Evolutionary conservation across 1,284 basidiomycete genomes (phyloP).

Genomic region (Ganoderma lucidum): DNA sequence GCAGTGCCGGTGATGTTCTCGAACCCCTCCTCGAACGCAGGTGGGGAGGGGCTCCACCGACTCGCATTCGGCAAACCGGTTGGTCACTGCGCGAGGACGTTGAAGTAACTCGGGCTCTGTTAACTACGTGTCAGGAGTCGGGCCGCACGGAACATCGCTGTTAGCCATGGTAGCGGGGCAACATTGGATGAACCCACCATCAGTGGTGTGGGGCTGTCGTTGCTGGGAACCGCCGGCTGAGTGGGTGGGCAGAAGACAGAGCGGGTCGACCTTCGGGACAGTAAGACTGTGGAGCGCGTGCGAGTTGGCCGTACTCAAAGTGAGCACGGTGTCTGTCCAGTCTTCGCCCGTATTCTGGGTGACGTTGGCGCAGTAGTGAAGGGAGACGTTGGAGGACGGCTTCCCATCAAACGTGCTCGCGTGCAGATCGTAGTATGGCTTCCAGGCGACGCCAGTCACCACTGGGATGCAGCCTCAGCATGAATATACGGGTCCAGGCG

Average conservation of each 20-base stretch:
- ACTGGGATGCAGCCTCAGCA: conserved; percentile 39
- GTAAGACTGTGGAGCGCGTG: conserved; percentile 16
- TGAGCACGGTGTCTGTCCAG: conserved; percentile 50
- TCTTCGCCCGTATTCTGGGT: conserved; percentile 67
- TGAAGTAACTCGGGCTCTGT: too few species aligned
- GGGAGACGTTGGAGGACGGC: conserved; percentile 51
- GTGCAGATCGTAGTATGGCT: conserved; percentile 64
- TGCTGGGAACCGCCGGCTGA: neutral
- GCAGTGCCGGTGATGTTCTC: neutral
- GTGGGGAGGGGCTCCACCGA: neutral
- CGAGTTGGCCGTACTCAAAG: conserved; percentile 22
- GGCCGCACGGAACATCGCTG: neutral
- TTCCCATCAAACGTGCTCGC: conserved; percentile 54
- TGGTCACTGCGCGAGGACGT: too few species aligned
- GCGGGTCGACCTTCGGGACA: conserved; percentile 14
- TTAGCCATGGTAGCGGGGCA: neutral
- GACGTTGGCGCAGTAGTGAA: conserved; percentile 65
- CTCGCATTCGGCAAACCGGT: too few species aligned
- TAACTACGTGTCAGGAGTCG: neutral
- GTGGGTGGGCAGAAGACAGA: neutral
- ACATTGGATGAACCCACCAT: neutral
- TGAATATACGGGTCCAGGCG: neutral
- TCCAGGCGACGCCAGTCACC: conserved; percentile 58
- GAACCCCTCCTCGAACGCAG: neutral
- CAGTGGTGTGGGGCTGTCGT: neutral